These are phyloP conservation scores for Sporothrix inflata DNA, from an alignment of 2,329 filamentous ascomycete species.

Conservation along the genomic window DNA sequence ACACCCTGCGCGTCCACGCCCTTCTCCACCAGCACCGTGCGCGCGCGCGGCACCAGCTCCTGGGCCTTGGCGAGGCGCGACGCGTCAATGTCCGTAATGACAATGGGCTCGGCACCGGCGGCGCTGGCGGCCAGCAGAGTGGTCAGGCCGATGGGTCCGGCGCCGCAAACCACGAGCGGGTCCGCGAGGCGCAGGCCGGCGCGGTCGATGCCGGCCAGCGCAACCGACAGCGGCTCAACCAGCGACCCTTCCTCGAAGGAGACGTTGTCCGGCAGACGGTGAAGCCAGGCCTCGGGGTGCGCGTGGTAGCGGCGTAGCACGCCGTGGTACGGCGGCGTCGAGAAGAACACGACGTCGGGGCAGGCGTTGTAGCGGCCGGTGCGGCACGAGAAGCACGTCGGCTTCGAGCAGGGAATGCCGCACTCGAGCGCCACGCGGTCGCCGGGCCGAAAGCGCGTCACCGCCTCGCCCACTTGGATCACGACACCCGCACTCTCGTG, in stretches of 20 bases:
- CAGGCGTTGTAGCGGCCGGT: conserved; percentile 67
- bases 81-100: conserved; percentile 64
- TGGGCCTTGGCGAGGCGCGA: neutral
- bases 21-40: neutral
- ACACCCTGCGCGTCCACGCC: conserved; percentile 1
- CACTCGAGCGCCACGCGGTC: conserved; percentile 70
- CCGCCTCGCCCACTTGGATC: conserved; percentile 58
- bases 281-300: conserved; percentile 63
- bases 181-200: conserved; percentile 60
- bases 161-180: conserved; percentile 61
- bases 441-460: conserved; percentile 50
- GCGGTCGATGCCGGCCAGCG: conserved; percentile 60
- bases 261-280: conserved; percentile 60
- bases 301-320: conserved; percentile 64
- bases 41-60: neutral
- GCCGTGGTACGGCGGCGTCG: conserved; percentile 64
- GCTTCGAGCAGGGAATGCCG: conserved; percentile 60
- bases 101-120: conserved; percentile 64
- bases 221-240: conserved; percentile 66
- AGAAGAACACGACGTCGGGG: conserved; percentile 62
- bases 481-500: conserved; percentile 61
- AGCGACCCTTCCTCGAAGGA: conserved; percentile 63
- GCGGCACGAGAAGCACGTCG: conserved; percentile 59
- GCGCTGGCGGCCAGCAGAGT: conserved; percentile 63
- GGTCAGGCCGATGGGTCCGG: conserved; percentile 67